These are phyloP conservation scores for Annulohypoxylon stygium DNA, from an alignment of 495 filamentous ascomycete genomes.

Conservation along the genomic window DNA sequence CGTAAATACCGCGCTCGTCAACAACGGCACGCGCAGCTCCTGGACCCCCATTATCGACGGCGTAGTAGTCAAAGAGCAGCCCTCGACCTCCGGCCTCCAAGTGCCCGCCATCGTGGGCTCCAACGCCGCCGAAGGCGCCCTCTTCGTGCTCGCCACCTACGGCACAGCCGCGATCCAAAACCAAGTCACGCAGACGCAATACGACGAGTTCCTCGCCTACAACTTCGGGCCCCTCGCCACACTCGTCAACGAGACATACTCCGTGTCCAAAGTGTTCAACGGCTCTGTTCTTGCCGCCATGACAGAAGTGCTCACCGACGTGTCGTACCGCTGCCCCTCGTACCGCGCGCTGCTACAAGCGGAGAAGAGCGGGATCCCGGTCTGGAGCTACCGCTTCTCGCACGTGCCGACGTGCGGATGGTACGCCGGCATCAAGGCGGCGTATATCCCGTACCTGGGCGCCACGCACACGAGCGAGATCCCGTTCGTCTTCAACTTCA, in stretches of 20 bases:
- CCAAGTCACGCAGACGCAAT: constrained; percentile 25
- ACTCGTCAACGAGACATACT: constrained; percentile 52
- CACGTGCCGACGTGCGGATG: constrained; percentile 55
- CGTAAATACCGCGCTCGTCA: constrained; percentile 21
- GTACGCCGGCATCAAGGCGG: constrained; percentile 31
- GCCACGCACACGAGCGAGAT: constrained; percentile 58
- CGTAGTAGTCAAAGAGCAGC: constrained; percentile 52
- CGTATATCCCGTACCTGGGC: constrained; percentile 38
- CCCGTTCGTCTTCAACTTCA: constrained; percentile 59
- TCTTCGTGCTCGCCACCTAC: constrained; percentile 44
- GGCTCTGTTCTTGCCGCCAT: constrained; percentile 35
- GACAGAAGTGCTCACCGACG: constrained; percentile 48
- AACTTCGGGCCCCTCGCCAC: constrained; percentile 53
- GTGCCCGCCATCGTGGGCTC: constrained; percentile 57
- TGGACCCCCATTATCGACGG: constrained; percentile 54
- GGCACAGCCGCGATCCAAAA: background rate
- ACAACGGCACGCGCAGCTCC: constrained; percentile 35
- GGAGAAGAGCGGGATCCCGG: constrained; percentile 45
- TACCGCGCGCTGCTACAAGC: constrained; percentile 45
- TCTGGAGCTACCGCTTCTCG: constrained; percentile 54
- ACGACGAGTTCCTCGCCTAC: constrained; percentile 46
- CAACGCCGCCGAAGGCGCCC: constrained; percentile 49
- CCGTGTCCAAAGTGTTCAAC: constrained; percentile 45
- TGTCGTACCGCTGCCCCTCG: constrained; percentile 50
- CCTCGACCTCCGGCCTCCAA: constrained; percentile 48